phyloP scores from a whole-genome alignment of 345 rosid genomes.

The Hypericum androsaemum region DNA sequence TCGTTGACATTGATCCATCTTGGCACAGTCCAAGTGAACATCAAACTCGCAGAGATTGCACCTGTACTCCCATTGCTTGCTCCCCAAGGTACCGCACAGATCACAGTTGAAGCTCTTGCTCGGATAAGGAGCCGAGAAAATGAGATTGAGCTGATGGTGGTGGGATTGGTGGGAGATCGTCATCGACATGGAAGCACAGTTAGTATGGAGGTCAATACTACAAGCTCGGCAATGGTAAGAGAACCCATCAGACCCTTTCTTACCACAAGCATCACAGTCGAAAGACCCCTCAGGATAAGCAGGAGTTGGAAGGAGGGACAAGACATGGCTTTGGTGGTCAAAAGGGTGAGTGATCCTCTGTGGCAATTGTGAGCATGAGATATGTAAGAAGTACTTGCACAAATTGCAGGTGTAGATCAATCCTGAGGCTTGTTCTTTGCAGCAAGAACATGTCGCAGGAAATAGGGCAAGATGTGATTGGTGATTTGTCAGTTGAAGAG shows the following conservation, averaged over 20 bases:
- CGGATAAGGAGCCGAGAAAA: slow-evolving; percentile 22
- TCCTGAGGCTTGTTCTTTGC: slow-evolving; percentile 25
- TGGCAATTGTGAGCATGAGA: slow-evolving; percentile 30
- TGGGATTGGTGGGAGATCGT: slow-evolving; percentile 25
- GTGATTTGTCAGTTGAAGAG: slow-evolving; percentile 18
- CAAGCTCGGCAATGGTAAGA: slow-evolving; percentile 34
- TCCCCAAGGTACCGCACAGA: slow-evolving; percentile 23
- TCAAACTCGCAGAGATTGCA: slow-evolving; percentile 34
- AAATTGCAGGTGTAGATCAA: slow-evolving; percentile 24
- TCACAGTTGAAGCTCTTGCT: slow-evolving; percentile 27
- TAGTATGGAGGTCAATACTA: slow-evolving; percentile 33
- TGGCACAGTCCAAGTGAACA: slow-evolving; percentile 36
- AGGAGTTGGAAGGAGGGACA: slow-evolving; percentile 25
- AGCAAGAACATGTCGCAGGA: slow-evolving; percentile 19
- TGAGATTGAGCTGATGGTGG: slow-evolving; percentile 35
- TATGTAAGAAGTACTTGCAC: slow-evolving; percentile 31
- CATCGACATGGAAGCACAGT: slow-evolving; percentile 36
- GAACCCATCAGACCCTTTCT: slow-evolving; percentile 32
- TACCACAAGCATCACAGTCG: slow-evolving; percentile 28
- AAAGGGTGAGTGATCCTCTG: slow-evolving; percentile 35
- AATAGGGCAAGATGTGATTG: slow-evolving; percentile 16
- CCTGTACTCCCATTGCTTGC: slow-evolving; percentile 34
- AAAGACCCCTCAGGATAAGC: slow-evolving; percentile 24
- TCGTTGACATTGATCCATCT: no score
- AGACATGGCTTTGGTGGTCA: slow-evolving; percentile 25